Base-by-base conservation (phyloP, 31 red algal species). In the Asparagopsis taxiformis region DNA sequence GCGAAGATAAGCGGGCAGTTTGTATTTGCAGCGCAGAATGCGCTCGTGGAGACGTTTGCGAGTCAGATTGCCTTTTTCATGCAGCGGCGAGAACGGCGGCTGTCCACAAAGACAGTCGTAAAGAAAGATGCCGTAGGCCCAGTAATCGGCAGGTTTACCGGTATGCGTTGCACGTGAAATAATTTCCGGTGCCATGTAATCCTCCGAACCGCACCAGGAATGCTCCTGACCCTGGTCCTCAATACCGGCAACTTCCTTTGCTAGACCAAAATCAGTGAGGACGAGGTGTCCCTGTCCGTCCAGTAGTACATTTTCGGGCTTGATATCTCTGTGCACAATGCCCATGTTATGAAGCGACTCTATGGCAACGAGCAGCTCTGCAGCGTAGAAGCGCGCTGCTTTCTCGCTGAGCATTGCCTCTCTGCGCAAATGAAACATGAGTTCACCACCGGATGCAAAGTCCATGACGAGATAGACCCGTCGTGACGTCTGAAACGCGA, bases 401-500 rank as follows among this genome's bases (percentile, higher is more conserved):
- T 76, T 55, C 70, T 97, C 93, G 51, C 62, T 64, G 2, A 97
- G 57, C 76, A 91, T 80, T 3, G 72, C 80, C 62, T 91, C 93
- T 1, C 72, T 43, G 23, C 85, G 72, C 54, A 97, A 46, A 78
- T 92, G 87, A 28, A 79, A 79, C 64, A 91, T 77, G 55, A 99
- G 77, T 68, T 94, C 90, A n/a, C 96, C 96, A 17, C 96, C 96
- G 36, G 75, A 70, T 21, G 78, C 74, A 81, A 91, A 99, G 60
- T 99, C 96, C 96, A 99, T 99, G 22, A 99, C 84, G 17, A 99
- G 66, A 59, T 91, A 99, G 7, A 99, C 70, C n/a, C 91, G 61
- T 16, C 54, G 43, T 20, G 62, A 51, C 1, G 86, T 90, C 62
- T 99, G 96, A 62, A 94, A 99, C 3, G 91, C 81, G 35, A 81